These are phyloP conservation scores for Alternaria hordeiaustralica DNA, from an alignment of 2,329 filamentous ascomycete species.

Conservation along the genomic window DNA sequence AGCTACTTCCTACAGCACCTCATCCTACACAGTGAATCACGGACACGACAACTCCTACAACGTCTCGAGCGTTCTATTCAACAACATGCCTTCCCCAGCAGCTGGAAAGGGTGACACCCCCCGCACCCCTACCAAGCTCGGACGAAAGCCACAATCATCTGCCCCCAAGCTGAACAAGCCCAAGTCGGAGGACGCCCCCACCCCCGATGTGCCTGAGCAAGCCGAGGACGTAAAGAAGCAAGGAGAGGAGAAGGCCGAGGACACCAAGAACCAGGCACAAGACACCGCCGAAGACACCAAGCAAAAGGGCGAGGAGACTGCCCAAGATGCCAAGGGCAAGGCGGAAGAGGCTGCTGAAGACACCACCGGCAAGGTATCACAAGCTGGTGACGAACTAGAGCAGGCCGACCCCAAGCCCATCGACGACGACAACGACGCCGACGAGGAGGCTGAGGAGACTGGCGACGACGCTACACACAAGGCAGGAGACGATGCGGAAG, in stretches of 20 bases:
- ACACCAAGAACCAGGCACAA: constrained; percentile 50
- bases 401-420: constrained; percentile 56
- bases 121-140: constrained; percentile 60
- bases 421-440: constrained; percentile 48
- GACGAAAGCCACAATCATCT: constrained; percentile 51
- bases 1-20: constrained; percentile 12
- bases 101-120: constrained; percentile 57
- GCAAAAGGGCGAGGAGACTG: constrained; percentile 36
- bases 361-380: constrained; percentile 55
- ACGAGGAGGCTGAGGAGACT: constrained; percentile 31
- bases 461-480: constrained; percentile 53
- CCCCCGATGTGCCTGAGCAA: constrained; percentile 44
- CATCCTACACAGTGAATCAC: constrained; percentile 23
- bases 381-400: constrained; percentile 54
- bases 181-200: constrained; percentile 44
- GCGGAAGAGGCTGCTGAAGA: constrained; percentile 47
- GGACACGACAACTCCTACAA: constrained; percentile 41
- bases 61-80: constrained; percentile 37
- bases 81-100: constrained; percentile 59
- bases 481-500: constrained; percentile 55
- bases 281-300: constrained; percentile 45
- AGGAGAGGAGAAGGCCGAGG: constrained; percentile 45
- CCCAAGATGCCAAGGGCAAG: constrained; percentile 46
- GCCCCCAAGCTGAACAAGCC: constrained; percentile 53
- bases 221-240: constrained; percentile 48